These are phyloP conservation scores for Nadsonia starkeyi-henricii DNA, from an alignment of 1,139 yeast genomes.

Conservation along the genomic window DNA sequence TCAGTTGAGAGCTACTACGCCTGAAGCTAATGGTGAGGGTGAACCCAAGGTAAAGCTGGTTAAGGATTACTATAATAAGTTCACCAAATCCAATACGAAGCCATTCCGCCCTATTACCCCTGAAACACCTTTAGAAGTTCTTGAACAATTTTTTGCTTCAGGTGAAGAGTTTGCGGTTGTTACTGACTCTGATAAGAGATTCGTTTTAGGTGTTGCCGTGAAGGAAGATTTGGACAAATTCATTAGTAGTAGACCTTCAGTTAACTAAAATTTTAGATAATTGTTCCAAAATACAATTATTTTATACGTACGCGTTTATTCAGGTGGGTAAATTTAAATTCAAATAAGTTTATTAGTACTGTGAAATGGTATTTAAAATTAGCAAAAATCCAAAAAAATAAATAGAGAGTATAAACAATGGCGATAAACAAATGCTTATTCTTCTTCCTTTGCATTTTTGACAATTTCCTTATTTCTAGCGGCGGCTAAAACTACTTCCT, in stretches of 20 bases:
- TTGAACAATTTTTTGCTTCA: constrained; percentile 36
- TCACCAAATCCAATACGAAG: constrained; percentile 12
- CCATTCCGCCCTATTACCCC: constrained; percentile 37
- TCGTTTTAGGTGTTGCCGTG: constrained; percentile 52
- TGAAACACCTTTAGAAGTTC: constrained; percentile 40
- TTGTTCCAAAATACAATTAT: neutral
- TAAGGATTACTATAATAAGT: constrained; percentile 19
- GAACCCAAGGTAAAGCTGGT: constrained; percentile 12
- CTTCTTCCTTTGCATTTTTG: constrained; percentile 8
- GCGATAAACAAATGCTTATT: too few species aligned
- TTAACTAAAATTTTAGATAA: neutral
- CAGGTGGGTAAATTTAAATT: too few species aligned
- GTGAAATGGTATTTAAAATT: too few species aligned
- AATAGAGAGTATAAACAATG: too few species aligned
- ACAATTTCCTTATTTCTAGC: constrained; percentile 42
- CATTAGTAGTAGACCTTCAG: constrained; percentile 36
- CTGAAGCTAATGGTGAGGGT: constrained; percentile 33
- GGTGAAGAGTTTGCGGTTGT: constrained; percentile 46
- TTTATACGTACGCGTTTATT: too few species aligned
- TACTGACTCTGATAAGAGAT: constrained; percentile 39
- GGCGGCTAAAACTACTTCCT: constrained; percentile 64
- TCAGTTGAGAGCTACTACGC: constrained; percentile 26
- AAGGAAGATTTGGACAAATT: constrained; percentile 45
- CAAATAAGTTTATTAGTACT: too few species aligned
- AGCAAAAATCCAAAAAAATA: too few species aligned